Conservation (phyloP, 2,329 filamentous ascomycete species). For the Diaporthe ilicicola region DNA sequence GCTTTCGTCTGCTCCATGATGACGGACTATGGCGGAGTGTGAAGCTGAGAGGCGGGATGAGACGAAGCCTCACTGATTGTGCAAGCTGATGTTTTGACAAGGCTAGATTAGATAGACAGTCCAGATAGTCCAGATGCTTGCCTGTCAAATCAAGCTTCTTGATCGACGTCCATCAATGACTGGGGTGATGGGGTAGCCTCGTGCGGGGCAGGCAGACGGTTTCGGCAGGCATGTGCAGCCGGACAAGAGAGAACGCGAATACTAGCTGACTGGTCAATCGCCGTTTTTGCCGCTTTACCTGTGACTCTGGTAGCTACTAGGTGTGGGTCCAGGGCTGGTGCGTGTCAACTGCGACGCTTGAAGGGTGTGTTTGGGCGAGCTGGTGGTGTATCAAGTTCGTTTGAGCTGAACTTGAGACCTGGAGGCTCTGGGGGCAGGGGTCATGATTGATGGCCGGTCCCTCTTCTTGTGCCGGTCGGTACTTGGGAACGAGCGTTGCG, state of each 20-base stretch:
- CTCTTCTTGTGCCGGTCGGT: neutral
- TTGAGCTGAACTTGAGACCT: conserved; percentile 35
- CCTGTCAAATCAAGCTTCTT: conserved; percentile 18
- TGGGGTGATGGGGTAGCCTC: neutral
- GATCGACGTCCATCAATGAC: conserved; percentile 25
- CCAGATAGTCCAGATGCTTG: neutral
- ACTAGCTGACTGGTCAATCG: neutral
- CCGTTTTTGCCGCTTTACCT: neutral
- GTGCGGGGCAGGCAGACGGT: conserved; percentile 6
- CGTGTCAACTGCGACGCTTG: conserved; percentile 11
- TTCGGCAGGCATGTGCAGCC: conserved; percentile 22
- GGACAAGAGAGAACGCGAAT: neutral
- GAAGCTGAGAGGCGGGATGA: neutral
- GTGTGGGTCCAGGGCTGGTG: conserved; percentile 1
- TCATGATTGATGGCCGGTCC: neutral
- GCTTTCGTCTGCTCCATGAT: conserved; percentile 79
- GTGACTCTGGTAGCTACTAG: neutral
- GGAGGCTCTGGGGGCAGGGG: conserved; percentile 18
- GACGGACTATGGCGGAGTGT: conserved; percentile 8
- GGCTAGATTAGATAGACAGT: neutral
- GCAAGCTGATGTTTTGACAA: neutral
- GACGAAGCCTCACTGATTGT: neutral
- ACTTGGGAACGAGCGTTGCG: neutral
- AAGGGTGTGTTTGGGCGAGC: conserved; percentile 4
- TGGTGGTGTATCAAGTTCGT: conserved; percentile 39